A percentile compares a stretch with the other conserved stretches of the same genome.
Conservation (phyloP, 306 rosid genomes). For the Prunus mira region DNA sequence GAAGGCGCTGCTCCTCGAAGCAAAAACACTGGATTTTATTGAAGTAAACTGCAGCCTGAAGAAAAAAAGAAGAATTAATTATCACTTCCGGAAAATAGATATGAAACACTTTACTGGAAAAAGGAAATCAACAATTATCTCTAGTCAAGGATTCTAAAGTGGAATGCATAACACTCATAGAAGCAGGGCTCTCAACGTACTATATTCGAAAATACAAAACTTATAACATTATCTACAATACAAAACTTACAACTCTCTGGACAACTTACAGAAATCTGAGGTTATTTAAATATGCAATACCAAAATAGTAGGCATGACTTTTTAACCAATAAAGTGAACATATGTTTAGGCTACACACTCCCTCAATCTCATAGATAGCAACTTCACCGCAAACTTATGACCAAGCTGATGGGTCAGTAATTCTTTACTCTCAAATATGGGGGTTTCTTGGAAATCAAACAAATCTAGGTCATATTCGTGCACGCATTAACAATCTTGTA, state of each 20-base stretch:
- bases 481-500: background rate
- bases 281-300: background rate
- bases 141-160: background rate
- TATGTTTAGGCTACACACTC: background rate
- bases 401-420: background rate
- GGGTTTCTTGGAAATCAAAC: background rate
- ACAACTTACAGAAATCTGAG: background rate
- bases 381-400: background rate
- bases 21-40: conserved; percentile 98
- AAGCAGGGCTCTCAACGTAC: background rate
- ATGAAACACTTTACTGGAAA: background rate
- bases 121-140: background rate
- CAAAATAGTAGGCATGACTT: background rate
- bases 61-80: background rate
- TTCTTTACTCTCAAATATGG: too few relatives aligned
- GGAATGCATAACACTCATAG: background rate
- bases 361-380: background rate
- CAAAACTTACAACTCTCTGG: too few relatives aligned
- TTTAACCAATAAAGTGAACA: background rate
- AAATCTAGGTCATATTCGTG: background rate
- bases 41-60: conserved; percentile 82
- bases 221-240: too few relatives aligned
- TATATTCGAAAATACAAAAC: background rate
- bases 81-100: background rate
- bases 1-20: conserved; percentile 94